Conservation (phyloP, 192 early-diverging fungal genomes). For the Chytriomyces sp. region DNA sequence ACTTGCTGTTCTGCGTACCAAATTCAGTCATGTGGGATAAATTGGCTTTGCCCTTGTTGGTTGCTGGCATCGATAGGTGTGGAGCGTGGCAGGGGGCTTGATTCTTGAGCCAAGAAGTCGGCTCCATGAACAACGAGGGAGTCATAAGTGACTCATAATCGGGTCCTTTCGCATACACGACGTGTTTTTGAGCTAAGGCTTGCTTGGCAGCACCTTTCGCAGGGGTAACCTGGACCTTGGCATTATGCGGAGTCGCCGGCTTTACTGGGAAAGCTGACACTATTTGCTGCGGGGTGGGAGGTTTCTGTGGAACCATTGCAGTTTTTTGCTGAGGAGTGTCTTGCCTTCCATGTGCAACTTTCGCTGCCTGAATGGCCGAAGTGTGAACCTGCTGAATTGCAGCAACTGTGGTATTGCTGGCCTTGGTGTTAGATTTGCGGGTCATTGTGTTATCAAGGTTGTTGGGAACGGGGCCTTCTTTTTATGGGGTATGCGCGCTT, state of each 20-base stretch:
- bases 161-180: not conserved
- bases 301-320: not conserved
- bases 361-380: constrained; percentile 6
- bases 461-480: not conserved
- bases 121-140: constrained; percentile 1
- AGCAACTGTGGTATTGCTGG: constrained; percentile 22
- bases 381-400: constrained; percentile 19
- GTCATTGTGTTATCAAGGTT: constrained; percentile 8
- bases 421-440: constrained; percentile 1
- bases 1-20: not conserved
- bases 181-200: no score
- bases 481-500: not conserved
- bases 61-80: not conserved
- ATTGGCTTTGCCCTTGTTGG: not conserved
- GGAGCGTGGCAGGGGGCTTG: constrained; percentile 9
- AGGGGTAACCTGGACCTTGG: not conserved
- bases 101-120: constrained; percentile 3
- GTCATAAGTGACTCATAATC: constrained; percentile 2
- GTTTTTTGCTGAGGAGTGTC: not conserved
- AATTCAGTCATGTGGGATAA: no score
- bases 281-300: not conserved
- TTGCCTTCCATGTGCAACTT: constrained; percentile 1
- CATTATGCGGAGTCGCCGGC: not conserved
- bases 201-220: not conserved
- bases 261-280: not conserved